phyloP scores from a whole-genome alignment of 2,329 filamentous ascomycete genomes.

The Tolypocladium sp. region DNA sequence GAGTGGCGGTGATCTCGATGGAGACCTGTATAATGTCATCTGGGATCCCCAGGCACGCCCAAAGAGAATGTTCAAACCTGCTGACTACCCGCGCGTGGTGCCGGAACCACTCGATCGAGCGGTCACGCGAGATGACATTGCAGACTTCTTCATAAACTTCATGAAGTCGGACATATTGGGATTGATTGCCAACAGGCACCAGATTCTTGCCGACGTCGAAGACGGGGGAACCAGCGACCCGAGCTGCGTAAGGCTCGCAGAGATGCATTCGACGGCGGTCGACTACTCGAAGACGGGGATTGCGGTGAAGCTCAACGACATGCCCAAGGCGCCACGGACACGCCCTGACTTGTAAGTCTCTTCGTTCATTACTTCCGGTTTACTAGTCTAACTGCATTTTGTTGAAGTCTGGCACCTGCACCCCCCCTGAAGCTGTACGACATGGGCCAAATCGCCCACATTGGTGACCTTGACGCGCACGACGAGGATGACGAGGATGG shows the following conservation, averaged over 20 bases:
- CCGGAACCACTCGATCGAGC: slow-evolving; percentile 50
- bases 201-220: slow-evolving; percentile 53
- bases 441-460: slow-evolving; percentile 30
- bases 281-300: slow-evolving; percentile 72
- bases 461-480: slow-evolving; percentile 19
- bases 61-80: slow-evolving; percentile 37
- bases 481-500: slow-evolving; percentile 31
- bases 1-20: slow-evolving; percentile 75
- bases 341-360: slow-evolving; percentile 47
- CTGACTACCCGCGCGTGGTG: slow-evolving; percentile 56
- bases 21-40: slow-evolving; percentile 73
- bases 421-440: slow-evolving; percentile 35
- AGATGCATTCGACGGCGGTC: slow-evolving; percentile 60
- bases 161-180: slow-evolving; percentile 61
- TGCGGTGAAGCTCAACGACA: slow-evolving; percentile 34
- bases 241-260: slow-evolving; percentile 46
- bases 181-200: slow-evolving; percentile 54
- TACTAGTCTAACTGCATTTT: background rate
- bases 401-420: slow-evolving; percentile 33
- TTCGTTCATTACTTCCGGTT: background rate
- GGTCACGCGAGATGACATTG: slow-evolving; percentile 59
- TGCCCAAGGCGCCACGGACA: slow-evolving; percentile 29
- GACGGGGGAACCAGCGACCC: slow-evolving; percentile 38
- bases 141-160: slow-evolving; percentile 71
- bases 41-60: slow-evolving; percentile 52